Evolutionary conservation across 1,284 basidiomycete genomes (phyloP), one percentile per base, ranked within the genome.

Genomic region (Fistulina hepatica): DNA sequence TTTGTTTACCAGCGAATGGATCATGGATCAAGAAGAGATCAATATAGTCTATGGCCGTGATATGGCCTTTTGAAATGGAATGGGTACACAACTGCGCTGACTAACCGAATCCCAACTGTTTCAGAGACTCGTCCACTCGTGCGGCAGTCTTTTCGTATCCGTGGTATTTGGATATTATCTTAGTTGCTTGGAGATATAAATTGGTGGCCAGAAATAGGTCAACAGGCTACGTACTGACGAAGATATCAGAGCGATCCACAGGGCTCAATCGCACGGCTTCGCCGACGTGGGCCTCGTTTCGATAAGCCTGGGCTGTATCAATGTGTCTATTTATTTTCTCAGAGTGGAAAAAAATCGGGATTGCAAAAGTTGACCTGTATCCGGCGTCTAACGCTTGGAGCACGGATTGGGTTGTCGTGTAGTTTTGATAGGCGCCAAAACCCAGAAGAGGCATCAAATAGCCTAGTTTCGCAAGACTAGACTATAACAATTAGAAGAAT

Each of bases 1-100:
- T 64, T 39, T 69, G 60, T 3, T 59, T 63, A 0, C 79, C 78
- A n/a, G 71, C 69, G 6, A 64, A 58, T 1, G 81, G 77, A 46
- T 80, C 74, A 42, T 90, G 86, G 21, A 90, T 77, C 16, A 90
- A 62, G 54, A 82, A 82, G 25, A 90, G 63, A 52, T 89, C 85
- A 36, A 86, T 66, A 52, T 85, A 85, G 23, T 73, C 75, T 77
- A 47, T 13, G 22, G 13, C 5, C 12, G 36, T 3, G n/a, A 21
- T 25, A 32, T 25, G 30, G 26, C 4, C 16, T 3, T 27, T 27
- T 4, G 5, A 5, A 4, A 33, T 21, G 13, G 33, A 16, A 22
- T 12, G 15, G 23, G 13, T 19, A 22, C 9, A 19, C 30, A n/a
- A 39, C 40, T 43, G 21, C 21, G 23, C 17, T 4, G 7, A 42